phyloP scores from a whole-genome alignment of 2,329 filamentous ascomycete species.

The Aciculosporium take region DNA sequence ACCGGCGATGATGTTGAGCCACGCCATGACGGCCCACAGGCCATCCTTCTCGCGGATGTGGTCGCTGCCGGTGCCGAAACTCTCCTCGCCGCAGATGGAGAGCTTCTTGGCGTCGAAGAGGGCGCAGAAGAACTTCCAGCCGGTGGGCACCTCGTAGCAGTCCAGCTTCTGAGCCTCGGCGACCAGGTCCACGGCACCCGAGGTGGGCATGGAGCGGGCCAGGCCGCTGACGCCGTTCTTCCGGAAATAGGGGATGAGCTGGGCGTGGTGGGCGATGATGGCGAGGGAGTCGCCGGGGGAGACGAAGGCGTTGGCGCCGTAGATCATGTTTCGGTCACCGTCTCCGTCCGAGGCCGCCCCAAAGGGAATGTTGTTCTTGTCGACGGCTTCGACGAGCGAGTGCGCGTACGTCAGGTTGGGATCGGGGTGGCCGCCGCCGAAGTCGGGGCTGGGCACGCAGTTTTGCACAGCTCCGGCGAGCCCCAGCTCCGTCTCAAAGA shows the following conservation, averaged over 20 bases:
- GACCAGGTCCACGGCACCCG: constrained; percentile 86
- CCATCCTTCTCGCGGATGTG: constrained; percentile 99
- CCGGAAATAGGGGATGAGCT: constrained; percentile 96
- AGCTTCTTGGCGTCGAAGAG: constrained; percentile 90
- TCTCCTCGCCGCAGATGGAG: constrained; percentile 97
- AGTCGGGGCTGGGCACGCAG: constrained; percentile 83
- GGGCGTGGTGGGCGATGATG: constrained; percentile 93
- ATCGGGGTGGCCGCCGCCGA: constrained; percentile 93
- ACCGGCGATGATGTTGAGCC: constrained; percentile 96
- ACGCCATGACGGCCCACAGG: constrained; percentile 91
- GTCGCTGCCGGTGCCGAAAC: constrained; percentile 94
- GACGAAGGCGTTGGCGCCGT: constrained; percentile 90
- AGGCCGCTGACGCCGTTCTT: constrained; percentile 92
- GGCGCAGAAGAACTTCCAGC: constrained; percentile 99
- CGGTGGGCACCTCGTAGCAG: constrained; percentile 93
- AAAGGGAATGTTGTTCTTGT: constrained; percentile 84
- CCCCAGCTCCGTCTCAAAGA: constrained; percentile 88
- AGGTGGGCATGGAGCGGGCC: constrained; percentile 95
- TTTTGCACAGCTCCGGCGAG: constrained; percentile 71
- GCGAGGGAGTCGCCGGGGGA: constrained; percentile 94
- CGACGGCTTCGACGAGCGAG: constrained; percentile 83
- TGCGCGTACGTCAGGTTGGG: constrained; percentile 96
- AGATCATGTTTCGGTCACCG: constrained; percentile 99
- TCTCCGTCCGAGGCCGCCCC: constrained; percentile 94
- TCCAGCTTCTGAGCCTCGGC: constrained; percentile 85